phyloP scores from a whole-genome alignment of 331 rosid species.

The Erythrophleum ivorense region DNA sequence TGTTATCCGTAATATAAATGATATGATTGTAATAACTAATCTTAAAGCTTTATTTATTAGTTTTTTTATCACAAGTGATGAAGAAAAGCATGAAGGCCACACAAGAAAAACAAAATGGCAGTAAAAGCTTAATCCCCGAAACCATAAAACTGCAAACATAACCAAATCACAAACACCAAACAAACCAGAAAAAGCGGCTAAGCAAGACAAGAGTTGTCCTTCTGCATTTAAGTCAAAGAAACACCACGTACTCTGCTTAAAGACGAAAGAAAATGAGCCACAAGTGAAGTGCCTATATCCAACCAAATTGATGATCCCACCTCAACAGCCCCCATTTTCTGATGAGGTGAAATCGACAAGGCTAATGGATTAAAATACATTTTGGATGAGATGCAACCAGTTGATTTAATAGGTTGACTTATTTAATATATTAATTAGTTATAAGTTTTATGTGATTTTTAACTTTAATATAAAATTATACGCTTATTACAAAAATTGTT shows the following conservation, averaged over 20 bases:
- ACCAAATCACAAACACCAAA: neutral
- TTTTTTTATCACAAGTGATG: neutral
- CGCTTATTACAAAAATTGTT: too few species aligned
- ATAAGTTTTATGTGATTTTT: neutral
- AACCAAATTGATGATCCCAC: neutral
- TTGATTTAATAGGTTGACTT: conserved; percentile 6
- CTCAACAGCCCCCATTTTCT: neutral
- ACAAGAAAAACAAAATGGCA: neutral
- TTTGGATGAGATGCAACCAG: neutral
- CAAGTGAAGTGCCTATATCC: neutral
- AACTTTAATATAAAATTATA: neutral
- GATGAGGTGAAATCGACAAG: neutral
- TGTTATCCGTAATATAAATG: neutral
- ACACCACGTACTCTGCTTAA: neutral
- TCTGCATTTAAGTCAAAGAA: neutral
- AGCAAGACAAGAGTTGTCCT: neutral
- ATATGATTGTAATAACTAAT: neutral
- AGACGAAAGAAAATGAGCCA: neutral
- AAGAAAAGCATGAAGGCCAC: neutral
- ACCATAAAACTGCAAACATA: too few species aligned
- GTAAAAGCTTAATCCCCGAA: neutral
- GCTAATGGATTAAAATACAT: neutral
- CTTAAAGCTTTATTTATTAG: neutral
- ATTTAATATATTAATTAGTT: neutral
- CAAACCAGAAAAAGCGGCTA: neutral